Evolutionary conservation across 352 stramenopile species (phyloP).

Genomic region (Albugo candida): DNA sequence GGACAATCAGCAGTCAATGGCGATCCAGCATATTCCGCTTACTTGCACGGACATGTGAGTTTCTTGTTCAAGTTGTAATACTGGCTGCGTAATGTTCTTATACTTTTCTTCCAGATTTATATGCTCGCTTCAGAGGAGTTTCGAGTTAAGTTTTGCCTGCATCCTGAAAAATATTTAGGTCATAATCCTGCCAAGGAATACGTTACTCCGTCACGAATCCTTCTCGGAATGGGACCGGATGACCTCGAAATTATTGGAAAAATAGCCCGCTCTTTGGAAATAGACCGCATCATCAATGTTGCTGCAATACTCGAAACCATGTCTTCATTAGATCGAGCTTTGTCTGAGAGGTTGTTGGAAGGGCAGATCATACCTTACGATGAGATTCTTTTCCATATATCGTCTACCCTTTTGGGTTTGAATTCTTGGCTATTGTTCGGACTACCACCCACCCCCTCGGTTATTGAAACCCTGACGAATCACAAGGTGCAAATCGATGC

Average conservation of each 20-base stretch:
- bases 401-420: background rate
- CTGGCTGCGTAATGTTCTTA: no score
- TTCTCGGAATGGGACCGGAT: no score
- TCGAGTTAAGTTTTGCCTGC: conserved; percentile 17
- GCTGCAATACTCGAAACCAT: no score
- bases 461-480: conserved; percentile 17
- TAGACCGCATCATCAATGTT: no score
- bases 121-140: conserved; percentile 18
- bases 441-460: conserved; percentile 18
- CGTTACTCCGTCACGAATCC: no score
- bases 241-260: no score
- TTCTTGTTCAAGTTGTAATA: background rate
- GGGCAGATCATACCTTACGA: no score
- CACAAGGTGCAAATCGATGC: conserved; percentile 24
- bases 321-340: no score
- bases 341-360: no score
- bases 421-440: conserved; percentile 28
- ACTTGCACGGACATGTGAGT: conserved; percentile 14
- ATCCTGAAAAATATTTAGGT: conserved; percentile 6
- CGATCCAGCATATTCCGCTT: conserved; percentile 19
- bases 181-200: no score
- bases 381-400: no score
- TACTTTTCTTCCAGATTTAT: conserved; percentile 14
- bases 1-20: conserved; percentile 12
- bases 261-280: no score